Percentiles rank a stretch among this genome's conserved stretches.
Conservation (phyloP, 768 basidiomycete genomes). For the Pleurotus pulmonarius region DNA sequence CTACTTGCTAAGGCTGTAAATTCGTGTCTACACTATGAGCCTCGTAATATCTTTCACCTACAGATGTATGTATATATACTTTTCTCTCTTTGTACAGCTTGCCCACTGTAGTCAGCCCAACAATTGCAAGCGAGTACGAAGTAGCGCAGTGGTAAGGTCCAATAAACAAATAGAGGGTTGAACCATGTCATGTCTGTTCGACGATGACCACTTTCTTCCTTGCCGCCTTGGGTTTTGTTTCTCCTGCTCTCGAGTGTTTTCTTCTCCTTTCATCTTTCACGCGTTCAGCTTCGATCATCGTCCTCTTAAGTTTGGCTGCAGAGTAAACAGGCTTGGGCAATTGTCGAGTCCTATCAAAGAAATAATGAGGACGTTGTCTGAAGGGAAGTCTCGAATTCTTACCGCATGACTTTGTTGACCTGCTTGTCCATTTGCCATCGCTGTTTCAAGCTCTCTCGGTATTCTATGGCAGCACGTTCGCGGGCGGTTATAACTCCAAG, state of each 20-base stretch:
- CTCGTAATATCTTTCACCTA: too few species aligned
- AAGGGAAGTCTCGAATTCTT: slow-evolving; percentile 20
- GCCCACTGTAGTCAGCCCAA: too few species aligned
- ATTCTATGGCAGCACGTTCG: slow-evolving; percentile 90
- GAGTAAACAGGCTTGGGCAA: slow-evolving; percentile 90
- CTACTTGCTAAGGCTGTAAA: too few species aligned
- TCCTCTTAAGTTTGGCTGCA: slow-evolving; percentile 81
- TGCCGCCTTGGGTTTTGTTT: slow-evolving; percentile 86
- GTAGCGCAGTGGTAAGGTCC: too few species aligned
- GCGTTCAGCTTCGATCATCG: slow-evolving; percentile 85
- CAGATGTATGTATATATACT: too few species aligned
- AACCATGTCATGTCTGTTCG: slow-evolving; percentile 57
- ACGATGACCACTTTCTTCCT: slow-evolving; percentile 82
- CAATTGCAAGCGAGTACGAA: too few species aligned
- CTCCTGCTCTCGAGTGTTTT: slow-evolving; percentile 83
- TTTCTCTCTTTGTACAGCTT: too few species aligned
- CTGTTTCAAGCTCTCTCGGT: slow-evolving; percentile 82
- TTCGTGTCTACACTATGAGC: too few species aligned
- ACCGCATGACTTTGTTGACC: slow-evolving; percentile 81
- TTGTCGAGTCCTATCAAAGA: slow-evolving; percentile 59
- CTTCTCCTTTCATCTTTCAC: slow-evolving; percentile 93
- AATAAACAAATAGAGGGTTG: too few species aligned
- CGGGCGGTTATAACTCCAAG: slow-evolving; percentile 87
- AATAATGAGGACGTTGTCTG: not conserved
- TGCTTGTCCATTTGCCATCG: slow-evolving; percentile 85